phyloP scores from a whole-genome alignment of 352 stramenopile genomes.

The Sclerospora graminicola region DNA sequence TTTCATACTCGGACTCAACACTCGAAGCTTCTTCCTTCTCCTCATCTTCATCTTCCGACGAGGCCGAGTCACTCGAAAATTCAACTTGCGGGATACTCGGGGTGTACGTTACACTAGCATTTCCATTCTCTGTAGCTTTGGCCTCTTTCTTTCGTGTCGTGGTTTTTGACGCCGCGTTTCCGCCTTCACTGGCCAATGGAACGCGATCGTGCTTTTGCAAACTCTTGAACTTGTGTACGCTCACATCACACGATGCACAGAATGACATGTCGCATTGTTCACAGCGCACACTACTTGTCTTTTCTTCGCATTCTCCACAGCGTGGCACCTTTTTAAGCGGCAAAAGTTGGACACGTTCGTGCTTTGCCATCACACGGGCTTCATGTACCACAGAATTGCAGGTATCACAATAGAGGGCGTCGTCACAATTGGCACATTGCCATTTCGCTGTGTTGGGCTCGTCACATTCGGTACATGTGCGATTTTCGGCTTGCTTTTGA shows the following conservation, averaged over 20 bases:
- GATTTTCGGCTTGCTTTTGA: slow-evolving; percentile 8
- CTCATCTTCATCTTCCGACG: slow-evolving; percentile 23
- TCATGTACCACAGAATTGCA: slow-evolving; percentile 48
- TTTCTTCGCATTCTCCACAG: slow-evolving; percentile 47
- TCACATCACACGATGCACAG: slow-evolving; percentile 43
- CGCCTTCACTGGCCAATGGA: not conserved
- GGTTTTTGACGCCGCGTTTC: slow-evolving; percentile 9
- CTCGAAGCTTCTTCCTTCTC: slow-evolving; percentile 6
- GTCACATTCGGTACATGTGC: slow-evolving; percentile 62
- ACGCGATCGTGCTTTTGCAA: slow-evolving; percentile 37
- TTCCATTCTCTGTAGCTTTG: slow-evolving; percentile 7
- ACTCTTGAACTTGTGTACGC: slow-evolving; percentile 68
- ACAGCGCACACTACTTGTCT: slow-evolving; percentile 29
- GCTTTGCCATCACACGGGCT: slow-evolving; percentile 52
- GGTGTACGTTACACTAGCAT: slow-evolving; percentile 24
- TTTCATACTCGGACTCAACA: slow-evolving; percentile 5
- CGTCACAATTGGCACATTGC: slow-evolving; percentile 47
- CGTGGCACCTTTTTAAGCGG: slow-evolving; percentile 14
- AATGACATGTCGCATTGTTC: slow-evolving; percentile 49
- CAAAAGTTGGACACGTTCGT: slow-evolving; percentile 34
- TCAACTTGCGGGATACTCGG: slow-evolving; percentile 51
- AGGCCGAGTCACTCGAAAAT: slow-evolving; percentile 34
- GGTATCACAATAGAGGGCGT: slow-evolving; percentile 49
- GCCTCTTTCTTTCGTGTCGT: slow-evolving; percentile 5
- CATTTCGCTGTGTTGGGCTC: slow-evolving; percentile 28